phyloP scores from a whole-genome alignment of 2,329 filamentous ascomycete genomes.

The Ambrosiella cleistominuta region DNA sequence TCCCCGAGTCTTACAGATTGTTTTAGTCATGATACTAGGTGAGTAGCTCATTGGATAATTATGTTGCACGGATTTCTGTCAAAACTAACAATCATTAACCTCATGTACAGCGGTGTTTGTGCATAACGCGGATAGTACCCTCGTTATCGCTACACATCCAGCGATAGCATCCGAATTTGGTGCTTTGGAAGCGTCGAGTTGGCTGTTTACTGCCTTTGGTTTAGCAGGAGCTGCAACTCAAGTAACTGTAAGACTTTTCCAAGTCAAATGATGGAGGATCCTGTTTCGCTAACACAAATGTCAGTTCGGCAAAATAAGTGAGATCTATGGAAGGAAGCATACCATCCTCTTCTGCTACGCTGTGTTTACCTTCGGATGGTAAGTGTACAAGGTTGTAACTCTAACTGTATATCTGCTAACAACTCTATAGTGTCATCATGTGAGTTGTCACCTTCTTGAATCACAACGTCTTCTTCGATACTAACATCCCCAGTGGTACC shows the following conservation, averaged over 20 bases:
- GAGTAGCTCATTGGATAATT: slow-evolving; percentile 5
- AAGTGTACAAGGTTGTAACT: background rate
- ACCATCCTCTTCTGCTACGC: slow-evolving; percentile 17
- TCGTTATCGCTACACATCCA: slow-evolving; percentile 49
- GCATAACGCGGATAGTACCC: slow-evolving; percentile 43
- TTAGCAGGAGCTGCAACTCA: slow-evolving; percentile 20
- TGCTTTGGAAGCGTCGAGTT: slow-evolving; percentile 34
- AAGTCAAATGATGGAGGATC: too few species aligned
- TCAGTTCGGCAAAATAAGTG: slow-evolving; percentile 19
- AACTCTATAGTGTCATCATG: slow-evolving; percentile 4
- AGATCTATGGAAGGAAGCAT: slow-evolving; percentile 18
- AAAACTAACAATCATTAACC: background rate
- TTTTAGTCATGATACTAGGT: slow-evolving; percentile 14
- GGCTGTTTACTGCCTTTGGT: slow-evolving; percentile 20
- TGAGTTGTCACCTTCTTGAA: background rate
- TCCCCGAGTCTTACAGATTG: slow-evolving; percentile 4
- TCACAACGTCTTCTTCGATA: background rate
- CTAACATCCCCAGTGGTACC: slow-evolving; percentile 7
- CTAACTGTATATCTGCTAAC: background rate
- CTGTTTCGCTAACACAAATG: background rate
- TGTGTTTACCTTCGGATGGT: slow-evolving; percentile 18
- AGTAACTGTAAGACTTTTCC: slow-evolving; percentile 13
- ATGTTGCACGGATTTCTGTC: background rate
- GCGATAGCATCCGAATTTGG: slow-evolving; percentile 44
- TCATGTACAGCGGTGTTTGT: slow-evolving; percentile 32